Percentiles rank a stretch among this genome's conserved stretches.
Evolutionary conservation across 768 basidiomycete species (phyloP).

Genomic region (Paxillus involutus): DNA sequence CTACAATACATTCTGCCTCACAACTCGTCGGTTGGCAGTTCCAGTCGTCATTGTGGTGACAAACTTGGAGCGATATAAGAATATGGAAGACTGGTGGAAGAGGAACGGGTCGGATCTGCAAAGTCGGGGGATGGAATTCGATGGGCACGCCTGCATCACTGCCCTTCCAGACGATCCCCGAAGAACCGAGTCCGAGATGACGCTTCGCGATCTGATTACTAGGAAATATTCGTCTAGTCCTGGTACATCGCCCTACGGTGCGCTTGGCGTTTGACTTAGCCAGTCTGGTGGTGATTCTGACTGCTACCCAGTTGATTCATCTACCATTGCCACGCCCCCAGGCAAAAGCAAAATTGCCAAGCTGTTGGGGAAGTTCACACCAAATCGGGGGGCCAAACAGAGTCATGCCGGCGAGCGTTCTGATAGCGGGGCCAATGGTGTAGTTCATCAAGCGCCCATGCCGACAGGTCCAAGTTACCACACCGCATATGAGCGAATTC

Average conservation of each 20-base stretch:
- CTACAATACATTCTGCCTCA: constrained; percentile 34
- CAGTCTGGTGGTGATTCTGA: too few species aligned
- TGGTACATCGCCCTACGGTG: too few species aligned
- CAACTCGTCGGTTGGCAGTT: constrained; percentile 35
- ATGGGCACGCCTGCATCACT: too few species aligned
- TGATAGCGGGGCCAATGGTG: not conserved
- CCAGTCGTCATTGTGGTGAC: constrained; percentile 40
- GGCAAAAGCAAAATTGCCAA: too few species aligned
- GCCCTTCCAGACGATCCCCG: too few species aligned
- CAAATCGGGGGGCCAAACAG: not conserved
- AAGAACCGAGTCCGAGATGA: not conserved
- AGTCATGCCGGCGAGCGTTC: not conserved
- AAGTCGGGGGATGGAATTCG: too few species aligned
- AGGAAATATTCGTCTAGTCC: not conserved
- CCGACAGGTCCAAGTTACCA: too few species aligned
- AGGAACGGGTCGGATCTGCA: constrained; percentile 16
- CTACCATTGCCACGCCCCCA: not conserved
- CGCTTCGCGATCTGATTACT: constrained; percentile 15
- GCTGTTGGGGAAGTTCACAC: too few species aligned
- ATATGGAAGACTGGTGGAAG: constrained; percentile 33
- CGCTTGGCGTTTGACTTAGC: too few species aligned
- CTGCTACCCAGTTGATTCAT: too few species aligned
- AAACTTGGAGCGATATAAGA: constrained; percentile 28
- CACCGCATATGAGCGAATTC: too few species aligned
- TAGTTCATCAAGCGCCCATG: not conserved